Evolutionary conservation across 139 green algal species (phyloP).

Genomic region (Tetraselmis striata): DNA sequence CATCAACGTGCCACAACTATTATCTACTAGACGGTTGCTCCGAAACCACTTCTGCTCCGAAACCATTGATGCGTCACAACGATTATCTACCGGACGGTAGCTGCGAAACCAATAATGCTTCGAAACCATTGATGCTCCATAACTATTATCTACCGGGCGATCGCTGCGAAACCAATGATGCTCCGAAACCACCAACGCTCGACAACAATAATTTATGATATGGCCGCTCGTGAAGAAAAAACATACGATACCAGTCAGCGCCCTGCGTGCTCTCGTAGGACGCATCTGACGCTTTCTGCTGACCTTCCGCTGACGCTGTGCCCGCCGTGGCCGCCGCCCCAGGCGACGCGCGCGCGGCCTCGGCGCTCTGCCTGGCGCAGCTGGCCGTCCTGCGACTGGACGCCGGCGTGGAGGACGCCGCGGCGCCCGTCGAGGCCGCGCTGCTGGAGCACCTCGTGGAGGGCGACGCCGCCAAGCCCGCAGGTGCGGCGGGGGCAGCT

Average conservation of each 20-base stretch:
- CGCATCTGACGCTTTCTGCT: too few relatives aligned
- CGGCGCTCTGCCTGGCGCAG: constrained; percentile 59
- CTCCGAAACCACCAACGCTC: not conserved
- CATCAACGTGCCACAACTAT: too few relatives aligned
- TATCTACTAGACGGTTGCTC: too few relatives aligned
- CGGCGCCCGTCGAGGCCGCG: constrained; percentile 36
- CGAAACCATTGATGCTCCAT: not conserved
- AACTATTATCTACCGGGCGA: too few relatives aligned
- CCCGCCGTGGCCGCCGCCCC: too few relatives aligned
- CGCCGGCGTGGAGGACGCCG: not conserved
- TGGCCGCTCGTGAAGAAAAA: too few relatives aligned
- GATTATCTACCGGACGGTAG: too few relatives aligned
- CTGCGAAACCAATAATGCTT: not conserved
- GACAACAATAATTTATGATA: not conserved
- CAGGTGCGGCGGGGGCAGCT: too few relatives aligned
- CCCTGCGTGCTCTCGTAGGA: too few relatives aligned
- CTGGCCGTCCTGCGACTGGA: constrained; percentile 37
- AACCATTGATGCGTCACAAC: not conserved
- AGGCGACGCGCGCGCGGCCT: constrained; percentile 44
- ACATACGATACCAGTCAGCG: too few relatives aligned
- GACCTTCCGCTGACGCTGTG: too few relatives aligned
- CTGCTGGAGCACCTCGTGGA: constrained; percentile 12
- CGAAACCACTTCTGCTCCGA: not conserved
- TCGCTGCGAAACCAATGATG: not conserved
- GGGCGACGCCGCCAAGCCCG: not conserved